Conservation (phyloP, 1,139 yeast species). For the Suhomyces panamericanus region DNA sequence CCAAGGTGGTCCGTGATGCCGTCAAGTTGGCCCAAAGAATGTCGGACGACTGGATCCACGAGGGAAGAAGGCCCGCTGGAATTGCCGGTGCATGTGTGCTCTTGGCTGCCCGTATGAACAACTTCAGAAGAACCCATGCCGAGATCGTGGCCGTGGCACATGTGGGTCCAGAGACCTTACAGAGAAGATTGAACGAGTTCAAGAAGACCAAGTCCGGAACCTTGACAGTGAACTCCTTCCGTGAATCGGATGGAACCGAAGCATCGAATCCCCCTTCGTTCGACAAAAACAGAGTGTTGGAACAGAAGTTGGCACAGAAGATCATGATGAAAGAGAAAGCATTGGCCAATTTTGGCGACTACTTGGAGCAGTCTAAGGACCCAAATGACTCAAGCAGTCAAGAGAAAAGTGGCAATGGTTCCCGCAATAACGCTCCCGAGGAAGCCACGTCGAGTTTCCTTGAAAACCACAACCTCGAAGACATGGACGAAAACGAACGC, state of each 20-base stretch:
- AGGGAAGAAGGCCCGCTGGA: conserved; percentile 98
- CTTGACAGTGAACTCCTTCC: conserved; percentile 71
- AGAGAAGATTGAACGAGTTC: conserved; percentile 85
- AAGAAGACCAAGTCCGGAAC: conserved; percentile 72
- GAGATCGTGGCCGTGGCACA: conserved; percentile 95
- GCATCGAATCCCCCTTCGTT: conserved; percentile 83
- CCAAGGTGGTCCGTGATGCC: conserved; percentile 84
- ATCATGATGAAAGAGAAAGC: conserved; percentile 22
- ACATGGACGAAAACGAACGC: neutral
- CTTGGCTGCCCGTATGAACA: conserved; percentile 95
- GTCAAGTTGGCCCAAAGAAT: conserved; percentile 82
- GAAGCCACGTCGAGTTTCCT: neutral
- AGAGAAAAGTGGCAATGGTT: neutral
- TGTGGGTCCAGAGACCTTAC: conserved; percentile 92
- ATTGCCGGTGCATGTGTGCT: conserved; percentile 95
- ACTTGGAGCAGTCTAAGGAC: conserved; percentile 2
- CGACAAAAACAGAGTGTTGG: conserved; percentile 45
- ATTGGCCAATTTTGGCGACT: conserved; percentile 19
- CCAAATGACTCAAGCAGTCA: neutral
- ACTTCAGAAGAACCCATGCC: conserved; percentile 84
- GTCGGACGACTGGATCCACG: conserved; percentile 94
- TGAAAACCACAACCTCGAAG: conserved; percentile 1
- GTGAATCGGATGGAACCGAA: conserved; percentile 47
- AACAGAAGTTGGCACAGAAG: conserved; percentile 25
- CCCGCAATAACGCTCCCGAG: neutral